Conservation (phyloP, 768 basidiomycete species). For the Agaricus blazei region DNA sequence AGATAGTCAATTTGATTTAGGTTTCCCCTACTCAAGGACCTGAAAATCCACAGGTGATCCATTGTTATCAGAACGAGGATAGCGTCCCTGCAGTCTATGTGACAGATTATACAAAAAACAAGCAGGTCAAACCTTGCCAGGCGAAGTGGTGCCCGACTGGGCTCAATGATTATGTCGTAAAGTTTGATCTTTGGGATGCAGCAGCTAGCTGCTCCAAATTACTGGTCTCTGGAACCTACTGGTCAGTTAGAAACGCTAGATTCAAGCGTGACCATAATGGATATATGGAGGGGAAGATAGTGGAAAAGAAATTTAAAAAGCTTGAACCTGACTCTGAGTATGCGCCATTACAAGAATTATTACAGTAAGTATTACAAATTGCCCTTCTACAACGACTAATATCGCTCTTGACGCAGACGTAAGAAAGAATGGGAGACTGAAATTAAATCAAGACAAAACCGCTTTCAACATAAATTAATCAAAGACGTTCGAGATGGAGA, state of each 20-base stretch:
- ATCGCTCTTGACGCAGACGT: neutral
- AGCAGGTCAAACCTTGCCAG: constrained; percentile 24
- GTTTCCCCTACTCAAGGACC: neutral
- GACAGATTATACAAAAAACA: constrained; percentile 59
- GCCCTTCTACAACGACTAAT: neutral
- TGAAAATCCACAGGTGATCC: constrained; percentile 37
- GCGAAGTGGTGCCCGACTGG: constrained; percentile 42
- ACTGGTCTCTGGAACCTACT: constrained; percentile 48
- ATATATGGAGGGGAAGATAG: constrained; percentile 50
- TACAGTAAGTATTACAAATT: constrained; percentile 38
- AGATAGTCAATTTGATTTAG: neutral
- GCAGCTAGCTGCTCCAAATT: constrained; percentile 35
- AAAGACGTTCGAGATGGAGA: constrained; percentile 35
- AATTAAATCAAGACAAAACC: constrained; percentile 18
- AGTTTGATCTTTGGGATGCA: constrained; percentile 54
- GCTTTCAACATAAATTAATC: constrained; percentile 43
- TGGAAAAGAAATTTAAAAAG: constrained; percentile 36
- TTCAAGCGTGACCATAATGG: constrained; percentile 33
- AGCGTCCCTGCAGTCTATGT: constrained; percentile 47
- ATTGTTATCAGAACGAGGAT: constrained; percentile 33
- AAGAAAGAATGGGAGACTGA: constrained; percentile 31
- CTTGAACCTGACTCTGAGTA: constrained; percentile 37
- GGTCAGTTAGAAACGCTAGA: constrained; percentile 47
- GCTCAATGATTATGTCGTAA: constrained; percentile 41
- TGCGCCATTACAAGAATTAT: constrained; percentile 38